Conservation (phyloP, 73 alveolate genomes). For the Uronychia binucleata region DNA sequence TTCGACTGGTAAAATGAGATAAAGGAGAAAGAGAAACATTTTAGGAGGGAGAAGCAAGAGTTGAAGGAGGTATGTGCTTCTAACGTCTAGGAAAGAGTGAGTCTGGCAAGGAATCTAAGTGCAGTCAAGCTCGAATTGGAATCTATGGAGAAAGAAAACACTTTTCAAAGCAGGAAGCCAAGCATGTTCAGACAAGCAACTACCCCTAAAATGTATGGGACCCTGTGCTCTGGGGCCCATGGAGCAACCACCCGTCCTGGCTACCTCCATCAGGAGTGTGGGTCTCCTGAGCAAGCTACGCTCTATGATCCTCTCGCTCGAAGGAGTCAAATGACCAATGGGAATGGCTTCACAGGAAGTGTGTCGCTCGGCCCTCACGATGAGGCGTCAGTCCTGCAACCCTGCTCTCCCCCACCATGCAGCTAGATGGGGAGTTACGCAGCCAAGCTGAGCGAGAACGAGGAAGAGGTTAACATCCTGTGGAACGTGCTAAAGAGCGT, state of each 20-base stretch:
- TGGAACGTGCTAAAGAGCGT: not conserved
- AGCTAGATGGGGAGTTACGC: not conserved
- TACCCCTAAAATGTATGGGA: not conserved
- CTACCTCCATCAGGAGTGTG: not conserved
- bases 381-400: not conserved
- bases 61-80: not conserved
- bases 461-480: not conserved
- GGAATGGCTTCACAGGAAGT: not conserved
- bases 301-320: not conserved
- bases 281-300: not conserved
- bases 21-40: not conserved
- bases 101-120: not conserved
- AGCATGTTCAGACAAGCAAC: not conserved
- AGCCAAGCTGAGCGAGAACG: not conserved
- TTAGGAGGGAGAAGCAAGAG: not conserved
- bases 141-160: not conserved
- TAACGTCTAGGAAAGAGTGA: not conserved
- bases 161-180: not conserved
- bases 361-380: not conserved
- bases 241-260: not conserved
- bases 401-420: too few relatives aligned
- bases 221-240: not conserved
- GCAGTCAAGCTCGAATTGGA: not conserved
- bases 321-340: not conserved
- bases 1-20: not conserved